phyloP scores from a whole-genome alignment of 1,284 basidiomycete species.

The Caloboletus inedulis region DNA sequence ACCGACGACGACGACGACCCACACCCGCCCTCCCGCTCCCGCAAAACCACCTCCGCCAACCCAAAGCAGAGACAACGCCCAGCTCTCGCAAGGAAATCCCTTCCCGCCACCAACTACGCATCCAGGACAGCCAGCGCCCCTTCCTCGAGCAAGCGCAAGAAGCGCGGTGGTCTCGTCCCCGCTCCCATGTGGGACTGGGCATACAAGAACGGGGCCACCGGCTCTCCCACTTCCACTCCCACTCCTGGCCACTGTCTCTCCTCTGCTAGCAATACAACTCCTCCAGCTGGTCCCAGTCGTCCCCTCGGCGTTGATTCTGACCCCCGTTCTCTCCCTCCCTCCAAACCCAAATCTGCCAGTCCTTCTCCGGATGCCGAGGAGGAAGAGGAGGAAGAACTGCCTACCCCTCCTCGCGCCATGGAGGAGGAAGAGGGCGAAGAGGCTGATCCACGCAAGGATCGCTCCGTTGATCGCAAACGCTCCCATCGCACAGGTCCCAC shows the following conservation, averaged over 20 bases:
- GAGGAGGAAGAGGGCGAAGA: constrained; percentile 62
- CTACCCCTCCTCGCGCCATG: constrained; percentile 54
- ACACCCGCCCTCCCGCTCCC: constrained; percentile 19
- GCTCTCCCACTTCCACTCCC: constrained; percentile 13
- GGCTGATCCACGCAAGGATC: constrained; percentile 36
- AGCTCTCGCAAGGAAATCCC: constrained; percentile 1
- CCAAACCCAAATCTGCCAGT: constrained; percentile 19
- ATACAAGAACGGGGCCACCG: constrained; percentile 35
- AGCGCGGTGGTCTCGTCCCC: constrained; percentile 65
- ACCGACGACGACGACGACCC: constrained; percentile 27
- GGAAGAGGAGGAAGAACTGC: constrained; percentile 46
- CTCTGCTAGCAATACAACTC: not conserved
- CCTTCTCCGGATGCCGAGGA: constrained; percentile 42
- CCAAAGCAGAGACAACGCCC: constrained; percentile 12
- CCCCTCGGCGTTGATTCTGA: constrained; percentile 2
- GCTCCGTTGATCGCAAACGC: constrained; percentile 26
- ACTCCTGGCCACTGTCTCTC: constrained; percentile 8
- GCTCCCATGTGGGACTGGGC: constrained; percentile 80
- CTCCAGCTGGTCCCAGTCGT: constrained; percentile 14
- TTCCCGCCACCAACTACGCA: constrained; percentile 3
- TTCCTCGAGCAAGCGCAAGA: constrained; percentile 44
- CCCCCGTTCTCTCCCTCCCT: not conserved
- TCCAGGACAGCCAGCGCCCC: constrained; percentile 13
- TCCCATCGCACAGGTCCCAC: not conserved
- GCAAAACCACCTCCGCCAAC: constrained; percentile 16